phyloP scores from a whole-genome alignment of 805 yeast species.

The Metschnikowia henanensis region DNA sequence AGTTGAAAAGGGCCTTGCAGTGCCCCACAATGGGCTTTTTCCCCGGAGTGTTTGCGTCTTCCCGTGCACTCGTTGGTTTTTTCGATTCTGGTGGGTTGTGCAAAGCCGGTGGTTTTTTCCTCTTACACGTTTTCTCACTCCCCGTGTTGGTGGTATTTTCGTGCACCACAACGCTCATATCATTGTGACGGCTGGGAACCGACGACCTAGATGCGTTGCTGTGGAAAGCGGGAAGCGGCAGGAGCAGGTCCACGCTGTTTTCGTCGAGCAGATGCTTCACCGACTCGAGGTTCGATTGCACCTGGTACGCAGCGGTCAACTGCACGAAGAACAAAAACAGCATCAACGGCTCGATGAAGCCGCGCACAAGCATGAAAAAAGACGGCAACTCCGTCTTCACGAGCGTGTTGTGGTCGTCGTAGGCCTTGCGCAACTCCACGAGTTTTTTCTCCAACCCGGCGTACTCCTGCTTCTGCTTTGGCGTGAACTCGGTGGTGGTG shows the following conservation, averaged over 20 bases:
- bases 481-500: constrained; percentile 33
- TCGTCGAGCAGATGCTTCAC: constrained; percentile 17
- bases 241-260: background rate
- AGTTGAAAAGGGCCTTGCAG: constrained; percentile 44
- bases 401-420: constrained; percentile 34
- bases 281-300: constrained; percentile 21
- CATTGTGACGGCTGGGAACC: background rate
- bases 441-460: constrained; percentile 27
- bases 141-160: constrained; percentile 3
- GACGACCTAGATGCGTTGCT: background rate
- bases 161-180: background rate
- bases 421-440: constrained; percentile 23
- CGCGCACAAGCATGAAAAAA: constrained; percentile 34
- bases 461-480: constrained; percentile 29
- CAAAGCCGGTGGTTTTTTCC: background rate
- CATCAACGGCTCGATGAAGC: constrained; percentile 32
- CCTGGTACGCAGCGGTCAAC: constrained; percentile 34
- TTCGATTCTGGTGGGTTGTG: background rate
- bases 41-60: background rate
- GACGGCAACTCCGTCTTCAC: constrained; percentile 50
- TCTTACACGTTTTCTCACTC: background rate
- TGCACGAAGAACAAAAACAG: constrained; percentile 38
- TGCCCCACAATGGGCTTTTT: background rate
- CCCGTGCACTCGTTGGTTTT: background rate
- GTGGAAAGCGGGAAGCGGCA: background rate